phyloP scores from a whole-genome alignment of 1,284 basidiomycete genomes.

The Malassezia cuniculi region DNA sequence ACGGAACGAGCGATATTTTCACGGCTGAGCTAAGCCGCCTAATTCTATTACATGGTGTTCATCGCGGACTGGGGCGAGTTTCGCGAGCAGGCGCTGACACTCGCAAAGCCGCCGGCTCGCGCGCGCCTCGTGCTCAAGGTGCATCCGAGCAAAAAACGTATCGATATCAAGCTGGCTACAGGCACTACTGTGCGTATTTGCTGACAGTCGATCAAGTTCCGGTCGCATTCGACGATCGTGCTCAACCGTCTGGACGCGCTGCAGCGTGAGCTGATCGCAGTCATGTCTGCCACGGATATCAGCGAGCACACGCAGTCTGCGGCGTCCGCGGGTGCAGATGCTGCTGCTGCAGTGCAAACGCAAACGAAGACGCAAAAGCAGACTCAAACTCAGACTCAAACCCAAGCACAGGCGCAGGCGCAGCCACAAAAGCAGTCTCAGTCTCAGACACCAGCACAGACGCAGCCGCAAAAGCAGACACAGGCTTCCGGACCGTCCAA shows the following conservation, averaged over 20 bases:
- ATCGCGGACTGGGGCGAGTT: conserved; percentile 13
- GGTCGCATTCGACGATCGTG: conserved; percentile 78
- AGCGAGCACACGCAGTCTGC: too few species aligned
- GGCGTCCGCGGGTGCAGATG: too few species aligned
- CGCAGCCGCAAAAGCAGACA: neutral
- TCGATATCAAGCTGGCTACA: conserved; percentile 9
- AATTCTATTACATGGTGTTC: conserved; percentile 10
- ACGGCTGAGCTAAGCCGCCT: conserved; percentile 4
- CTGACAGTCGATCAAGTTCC: conserved; percentile 59
- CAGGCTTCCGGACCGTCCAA: too few species aligned
- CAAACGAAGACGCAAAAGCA: too few species aligned
- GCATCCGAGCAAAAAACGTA: conserved; percentile 6
- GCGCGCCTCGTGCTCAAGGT: conserved; percentile 11
- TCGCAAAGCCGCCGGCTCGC: conserved; percentile 4
- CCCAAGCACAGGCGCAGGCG: too few species aligned
- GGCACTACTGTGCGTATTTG: conserved; percentile 3
- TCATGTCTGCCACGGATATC: conserved; percentile 56
- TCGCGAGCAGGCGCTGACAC: conserved; percentile 5
- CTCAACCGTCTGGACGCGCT: conserved; percentile 85
- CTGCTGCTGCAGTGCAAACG: too few species aligned
- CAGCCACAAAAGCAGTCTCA: neutral
- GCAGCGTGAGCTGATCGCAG: conserved; percentile 64
- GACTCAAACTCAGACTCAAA: too few species aligned
- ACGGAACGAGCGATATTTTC: conserved; percentile 1
- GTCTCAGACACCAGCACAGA: neutral